A percentile compares a stretch with the other conserved stretches of the same genome.
Evolutionary conservation across 2,329 filamentous ascomycete genomes (phyloP).

Genomic region (Aspergillus aculeatus): DNA sequence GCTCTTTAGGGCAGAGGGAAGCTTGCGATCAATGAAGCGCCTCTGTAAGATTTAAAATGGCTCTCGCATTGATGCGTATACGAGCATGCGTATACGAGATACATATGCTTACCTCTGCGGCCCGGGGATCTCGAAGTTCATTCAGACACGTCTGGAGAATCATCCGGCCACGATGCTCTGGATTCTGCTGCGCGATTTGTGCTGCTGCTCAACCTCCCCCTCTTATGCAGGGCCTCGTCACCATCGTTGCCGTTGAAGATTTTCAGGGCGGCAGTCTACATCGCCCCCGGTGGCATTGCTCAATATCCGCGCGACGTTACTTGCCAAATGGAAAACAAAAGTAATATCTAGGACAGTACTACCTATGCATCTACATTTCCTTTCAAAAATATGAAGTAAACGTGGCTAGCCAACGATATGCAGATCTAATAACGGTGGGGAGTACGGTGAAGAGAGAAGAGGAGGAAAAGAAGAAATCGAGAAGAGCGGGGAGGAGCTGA

Average conservation of each 20-base stretch:
- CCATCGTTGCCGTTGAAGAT: conserved; percentile 25
- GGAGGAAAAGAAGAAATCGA: too few species aligned
- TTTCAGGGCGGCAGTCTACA: conserved; percentile 23
- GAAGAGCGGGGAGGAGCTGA: too few species aligned
- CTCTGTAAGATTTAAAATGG: conserved; percentile 32
- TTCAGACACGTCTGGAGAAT: conserved; percentile 24
- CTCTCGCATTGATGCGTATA: conserved; percentile 37
- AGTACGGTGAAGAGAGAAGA: too few species aligned
- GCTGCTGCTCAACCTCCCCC: conserved; percentile 27
- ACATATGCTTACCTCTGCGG: conserved; percentile 31
- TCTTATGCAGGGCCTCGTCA: conserved; percentile 18
- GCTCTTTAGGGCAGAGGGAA: conserved; percentile 27
- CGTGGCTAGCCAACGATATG: too few species aligned
- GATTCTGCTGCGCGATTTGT: conserved; percentile 25
- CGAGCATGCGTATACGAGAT: conserved; percentile 37
- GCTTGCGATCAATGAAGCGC: conserved; percentile 25
- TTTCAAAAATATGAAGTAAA: too few species aligned
- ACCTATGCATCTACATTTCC: too few species aligned
- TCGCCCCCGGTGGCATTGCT: too few species aligned
- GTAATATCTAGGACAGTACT: too few species aligned
- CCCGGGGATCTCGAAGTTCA: conserved; percentile 19
- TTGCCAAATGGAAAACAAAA: too few species aligned
- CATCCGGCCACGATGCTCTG: conserved; percentile 23
- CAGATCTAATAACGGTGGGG: too few species aligned
- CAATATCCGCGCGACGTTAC: too few species aligned